Percentiles rank a stretch among this genome's conserved stretches.
Evolutionary conservation across 1,284 basidiomycete species (phyloP).

Genomic region (Tylopilus microsporus): DNA sequence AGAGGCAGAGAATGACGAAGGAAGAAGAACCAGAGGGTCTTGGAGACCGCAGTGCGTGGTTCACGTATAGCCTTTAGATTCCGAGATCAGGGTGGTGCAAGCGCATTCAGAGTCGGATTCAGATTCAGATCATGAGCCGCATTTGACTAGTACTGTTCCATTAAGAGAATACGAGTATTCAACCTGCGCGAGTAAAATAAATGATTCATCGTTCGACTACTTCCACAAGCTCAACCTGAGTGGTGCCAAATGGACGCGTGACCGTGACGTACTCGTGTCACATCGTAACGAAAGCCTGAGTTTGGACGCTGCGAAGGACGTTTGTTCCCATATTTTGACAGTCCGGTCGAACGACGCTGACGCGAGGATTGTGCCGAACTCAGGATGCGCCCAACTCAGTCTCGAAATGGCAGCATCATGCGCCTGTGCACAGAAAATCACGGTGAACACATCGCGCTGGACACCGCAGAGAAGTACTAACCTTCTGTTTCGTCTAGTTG

Average conservation of each 20-base stretch:
- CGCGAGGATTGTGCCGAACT: constrained; percentile 81
- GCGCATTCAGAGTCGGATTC: too few relatives aligned
- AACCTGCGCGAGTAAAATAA: too few relatives aligned
- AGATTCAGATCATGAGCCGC: too few relatives aligned
- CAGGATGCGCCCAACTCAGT: constrained; percentile 51
- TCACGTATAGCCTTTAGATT: constrained; percentile 18
- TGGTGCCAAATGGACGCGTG: too few relatives aligned
- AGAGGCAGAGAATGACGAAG: constrained; percentile 11
- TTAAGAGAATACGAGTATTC: too few relatives aligned
- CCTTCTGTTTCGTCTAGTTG: constrained; percentile 63
- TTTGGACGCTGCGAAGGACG: constrained; percentile 17
- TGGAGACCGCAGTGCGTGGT: constrained; percentile 33
- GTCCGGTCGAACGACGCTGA: constrained; percentile 65
- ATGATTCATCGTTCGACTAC: too few relatives aligned
- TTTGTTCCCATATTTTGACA: too few relatives aligned
- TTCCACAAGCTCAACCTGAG: too few relatives aligned
- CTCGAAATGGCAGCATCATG: constrained; percentile 79
- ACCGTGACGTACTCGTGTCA: too few relatives aligned
- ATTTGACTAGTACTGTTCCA: too few relatives aligned
- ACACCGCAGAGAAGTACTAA: constrained; percentile 16
- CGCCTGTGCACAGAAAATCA: constrained; percentile 47
- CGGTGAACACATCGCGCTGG: not conserved
- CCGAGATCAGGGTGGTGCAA: too few relatives aligned
- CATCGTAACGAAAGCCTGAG: too few relatives aligned
- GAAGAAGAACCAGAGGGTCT: constrained; percentile 21